Evolutionary conservation across 257 asterid species (phyloP).

Genomic region (Datura wrightii): DNA sequence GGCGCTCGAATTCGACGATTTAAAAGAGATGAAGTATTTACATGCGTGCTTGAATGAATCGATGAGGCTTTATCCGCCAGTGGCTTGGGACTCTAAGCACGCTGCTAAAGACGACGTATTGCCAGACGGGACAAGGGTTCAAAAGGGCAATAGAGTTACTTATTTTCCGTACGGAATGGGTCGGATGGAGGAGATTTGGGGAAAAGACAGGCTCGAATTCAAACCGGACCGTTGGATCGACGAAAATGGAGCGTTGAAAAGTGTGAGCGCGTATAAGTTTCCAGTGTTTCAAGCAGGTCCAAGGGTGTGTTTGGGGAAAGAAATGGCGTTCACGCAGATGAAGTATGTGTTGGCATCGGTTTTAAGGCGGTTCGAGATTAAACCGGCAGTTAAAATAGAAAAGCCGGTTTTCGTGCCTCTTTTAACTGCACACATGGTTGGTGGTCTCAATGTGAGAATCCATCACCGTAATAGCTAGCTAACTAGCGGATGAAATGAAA

Average conservation of each 20-base stretch:
- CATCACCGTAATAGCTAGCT: not conserved
- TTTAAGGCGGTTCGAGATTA: slow-evolving; percentile 53
- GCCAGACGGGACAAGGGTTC: slow-evolving; percentile 70
- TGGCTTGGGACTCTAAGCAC: slow-evolving; percentile 65
- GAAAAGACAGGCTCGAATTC: slow-evolving; percentile 35
- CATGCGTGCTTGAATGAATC: slow-evolving; percentile 77
- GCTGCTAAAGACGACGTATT: slow-evolving; percentile 55
- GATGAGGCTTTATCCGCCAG: slow-evolving; percentile 94
- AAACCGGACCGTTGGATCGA: slow-evolving; percentile 41
- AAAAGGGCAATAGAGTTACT: slow-evolving; percentile 25
- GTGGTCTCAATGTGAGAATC: slow-evolving; percentile 58
- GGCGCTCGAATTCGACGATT: not conserved
- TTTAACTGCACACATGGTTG: slow-evolving; percentile 68
- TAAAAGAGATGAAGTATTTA: slow-evolving; percentile 54
- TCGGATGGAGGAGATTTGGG: slow-evolving; percentile 39
- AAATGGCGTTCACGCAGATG: slow-evolving; percentile 36
- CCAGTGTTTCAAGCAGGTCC: slow-evolving; percentile 41
- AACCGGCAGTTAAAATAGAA: slow-evolving; percentile 42
- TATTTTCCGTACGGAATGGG: slow-evolving; percentile 37
- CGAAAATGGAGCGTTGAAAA: not conserved
- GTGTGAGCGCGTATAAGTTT: not conserved
- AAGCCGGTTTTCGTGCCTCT: slow-evolving; percentile 59
- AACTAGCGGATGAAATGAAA: not conserved
- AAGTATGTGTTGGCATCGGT: slow-evolving; percentile 37
- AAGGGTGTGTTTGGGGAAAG: slow-evolving; percentile 40